These are phyloP conservation scores for Alternaria rosae DNA, from an alignment of 2,329 filamentous ascomycete species.

Conservation along the genomic window DNA sequence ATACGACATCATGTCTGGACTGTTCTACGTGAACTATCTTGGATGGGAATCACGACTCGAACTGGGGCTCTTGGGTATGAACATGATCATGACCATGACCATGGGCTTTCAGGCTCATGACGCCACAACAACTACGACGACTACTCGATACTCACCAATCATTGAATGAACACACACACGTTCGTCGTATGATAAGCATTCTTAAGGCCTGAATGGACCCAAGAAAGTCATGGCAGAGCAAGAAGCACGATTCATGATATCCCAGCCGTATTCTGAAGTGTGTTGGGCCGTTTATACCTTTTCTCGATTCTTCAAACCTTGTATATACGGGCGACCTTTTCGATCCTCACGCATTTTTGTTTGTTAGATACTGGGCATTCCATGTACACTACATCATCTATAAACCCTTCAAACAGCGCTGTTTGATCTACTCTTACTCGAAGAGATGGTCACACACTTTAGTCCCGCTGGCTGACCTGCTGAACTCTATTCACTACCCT, in stretches of 20 bases:
- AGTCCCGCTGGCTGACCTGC: slow-evolving; percentile 41
- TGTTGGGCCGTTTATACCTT: not conserved
- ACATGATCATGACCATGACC: too few relatives aligned
- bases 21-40: not conserved
- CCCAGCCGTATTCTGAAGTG: not conserved
- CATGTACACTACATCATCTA: not conserved
- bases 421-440: not conserved
- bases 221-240: not conserved
- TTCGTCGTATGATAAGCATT: not conserved
- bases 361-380: not conserved
- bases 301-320: not conserved
- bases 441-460: not conserved
- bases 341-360: not conserved
- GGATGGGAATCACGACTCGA: not conserved
- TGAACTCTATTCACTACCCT: slow-evolving; percentile 46
- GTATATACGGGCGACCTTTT: slow-evolving; percentile 14
- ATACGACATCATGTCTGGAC: not conserved
- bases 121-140: not conserved
- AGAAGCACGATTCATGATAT: not conserved
- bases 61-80: not conserved
- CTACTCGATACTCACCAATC: not conserved
- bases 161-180: not conserved
- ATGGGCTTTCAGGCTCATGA: not conserved
- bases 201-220: not conserved
- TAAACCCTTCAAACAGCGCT: not conserved